phyloP scores from a whole-genome alignment of 345 rosid genomes.

The Acer yangbiense region DNA sequence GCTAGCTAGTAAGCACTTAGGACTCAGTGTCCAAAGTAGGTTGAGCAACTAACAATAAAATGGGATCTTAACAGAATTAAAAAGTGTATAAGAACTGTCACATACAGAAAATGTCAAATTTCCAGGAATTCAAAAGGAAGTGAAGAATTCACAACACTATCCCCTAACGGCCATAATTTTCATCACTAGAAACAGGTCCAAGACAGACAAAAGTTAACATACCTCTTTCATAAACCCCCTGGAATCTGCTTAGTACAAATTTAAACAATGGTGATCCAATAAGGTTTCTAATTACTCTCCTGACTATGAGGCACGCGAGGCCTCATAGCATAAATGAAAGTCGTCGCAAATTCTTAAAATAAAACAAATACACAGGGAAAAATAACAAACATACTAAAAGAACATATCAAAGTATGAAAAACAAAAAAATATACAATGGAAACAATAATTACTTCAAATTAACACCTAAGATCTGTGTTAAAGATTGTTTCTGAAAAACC shows the following conservation, averaged over 20 bases:
- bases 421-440: background rate
- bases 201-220: slow-evolving; percentile 5
- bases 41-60: background rate
- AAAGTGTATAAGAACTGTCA: background rate
- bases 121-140: background rate
- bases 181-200: too few species aligned
- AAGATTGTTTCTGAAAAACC: background rate
- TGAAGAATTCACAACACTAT: background rate
- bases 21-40: background rate
- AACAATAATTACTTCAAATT: background rate
- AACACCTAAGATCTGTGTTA: background rate
- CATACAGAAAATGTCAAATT: background rate
- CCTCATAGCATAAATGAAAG: slow-evolving; percentile 13
- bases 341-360: slow-evolving; percentile 21
- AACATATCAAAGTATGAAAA: background rate
- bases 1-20: background rate
- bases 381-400: background rate
- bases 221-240: slow-evolving; percentile 28
- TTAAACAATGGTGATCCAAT: slow-evolving; percentile 27
- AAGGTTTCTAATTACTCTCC: slow-evolving; percentile 29
- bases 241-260: slow-evolving; percentile 23
- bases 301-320: slow-evolving; percentile 17
- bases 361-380: slow-evolving; percentile 1
- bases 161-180: background rate
- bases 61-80: background rate